These are phyloP conservation scores for Zymoseptoria passerinii DNA, from an alignment of 2,329 filamentous ascomycete genomes.

Conservation along the genomic window DNA sequence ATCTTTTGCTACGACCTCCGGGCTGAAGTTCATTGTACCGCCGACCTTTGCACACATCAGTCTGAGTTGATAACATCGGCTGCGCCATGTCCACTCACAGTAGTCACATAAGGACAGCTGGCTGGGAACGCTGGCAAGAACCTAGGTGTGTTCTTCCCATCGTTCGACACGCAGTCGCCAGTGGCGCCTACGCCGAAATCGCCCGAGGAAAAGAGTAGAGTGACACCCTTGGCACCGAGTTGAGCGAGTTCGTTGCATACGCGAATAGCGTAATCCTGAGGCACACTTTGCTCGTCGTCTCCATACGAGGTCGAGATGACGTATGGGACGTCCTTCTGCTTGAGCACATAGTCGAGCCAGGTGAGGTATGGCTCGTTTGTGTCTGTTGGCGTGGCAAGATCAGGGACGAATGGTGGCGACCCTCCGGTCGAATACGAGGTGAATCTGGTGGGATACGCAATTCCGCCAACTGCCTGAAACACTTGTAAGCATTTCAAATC, in stretches of 20 bases:
- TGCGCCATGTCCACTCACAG: slow-evolving; percentile 20
- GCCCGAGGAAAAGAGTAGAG: slow-evolving; percentile 47
- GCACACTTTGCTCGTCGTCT: slow-evolving; percentile 55
- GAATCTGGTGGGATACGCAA: not conserved
- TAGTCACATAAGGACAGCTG: slow-evolving; percentile 38
- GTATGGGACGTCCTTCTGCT: slow-evolving; percentile 47
- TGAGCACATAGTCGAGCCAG: slow-evolving; percentile 50
- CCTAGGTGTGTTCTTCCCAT: slow-evolving; percentile 35
- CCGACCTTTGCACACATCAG: slow-evolving; percentile 34
- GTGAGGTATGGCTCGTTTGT: slow-evolving; percentile 59
- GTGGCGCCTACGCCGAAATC: slow-evolving; percentile 47
- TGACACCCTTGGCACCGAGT: slow-evolving; percentile 54
- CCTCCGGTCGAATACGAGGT: not conserved
- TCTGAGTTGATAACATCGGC: slow-evolving; percentile 10
- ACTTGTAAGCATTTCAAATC: not conserved
- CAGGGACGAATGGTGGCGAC: not conserved
- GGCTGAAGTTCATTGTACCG: slow-evolving; percentile 34
- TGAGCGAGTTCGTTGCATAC: slow-evolving; percentile 56
- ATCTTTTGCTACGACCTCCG: slow-evolving; percentile 34
- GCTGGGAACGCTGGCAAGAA: slow-evolving; percentile 38
- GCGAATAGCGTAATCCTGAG: slow-evolving; percentile 48
- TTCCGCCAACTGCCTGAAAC: not conserved
- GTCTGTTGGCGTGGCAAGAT: slow-evolving; percentile 21
- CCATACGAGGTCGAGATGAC: slow-evolving; percentile 57
- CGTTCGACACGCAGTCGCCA: slow-evolving; percentile 36